Evolutionary conservation across 306 rosid genomes (phyloP).

Genomic region (Vicia villosa): DNA sequence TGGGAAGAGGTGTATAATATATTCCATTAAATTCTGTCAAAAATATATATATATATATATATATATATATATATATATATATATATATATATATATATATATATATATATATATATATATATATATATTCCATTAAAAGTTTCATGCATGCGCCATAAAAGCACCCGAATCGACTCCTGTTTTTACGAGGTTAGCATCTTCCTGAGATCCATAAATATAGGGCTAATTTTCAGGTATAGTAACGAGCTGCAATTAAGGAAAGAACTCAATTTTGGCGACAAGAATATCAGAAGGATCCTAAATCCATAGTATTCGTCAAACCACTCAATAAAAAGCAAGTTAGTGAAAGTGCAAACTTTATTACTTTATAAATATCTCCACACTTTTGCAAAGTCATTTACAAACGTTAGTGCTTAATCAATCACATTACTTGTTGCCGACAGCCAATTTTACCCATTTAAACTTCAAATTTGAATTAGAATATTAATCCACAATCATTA

Average conservation of each 20-base stretch:
- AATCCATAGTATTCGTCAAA: slow-evolving; percentile 24
- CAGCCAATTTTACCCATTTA: neutral
- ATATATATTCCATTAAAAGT: too few relatives aligned
- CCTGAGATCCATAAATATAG: neutral
- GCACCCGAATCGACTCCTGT: neutral
- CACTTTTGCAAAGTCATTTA: slow-evolving; percentile 26
- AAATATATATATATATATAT: too few relatives aligned
- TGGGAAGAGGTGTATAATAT: too few relatives aligned
- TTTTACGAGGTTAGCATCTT: neutral
- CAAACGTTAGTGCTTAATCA: neutral
- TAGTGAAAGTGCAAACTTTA: neutral
- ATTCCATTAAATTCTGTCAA: too few relatives aligned
- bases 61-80: too few relatives aligned
- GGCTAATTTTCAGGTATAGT: neutral
- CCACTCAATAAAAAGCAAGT: slow-evolving; percentile 19
- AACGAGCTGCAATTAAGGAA: neutral
- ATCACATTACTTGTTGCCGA: slow-evolving; percentile 11
- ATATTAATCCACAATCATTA: neutral
- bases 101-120: too few relatives aligned
- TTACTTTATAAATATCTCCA: neutral
- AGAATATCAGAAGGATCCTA: slow-evolving; percentile 5
- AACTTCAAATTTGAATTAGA: neutral
- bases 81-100: too few relatives aligned
- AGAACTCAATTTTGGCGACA: neutral
- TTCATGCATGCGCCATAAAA: neutral